phyloP scores from a whole-genome alignment of 352 stramenopile species.

The Phytophthora fragariaefolia region DNA sequence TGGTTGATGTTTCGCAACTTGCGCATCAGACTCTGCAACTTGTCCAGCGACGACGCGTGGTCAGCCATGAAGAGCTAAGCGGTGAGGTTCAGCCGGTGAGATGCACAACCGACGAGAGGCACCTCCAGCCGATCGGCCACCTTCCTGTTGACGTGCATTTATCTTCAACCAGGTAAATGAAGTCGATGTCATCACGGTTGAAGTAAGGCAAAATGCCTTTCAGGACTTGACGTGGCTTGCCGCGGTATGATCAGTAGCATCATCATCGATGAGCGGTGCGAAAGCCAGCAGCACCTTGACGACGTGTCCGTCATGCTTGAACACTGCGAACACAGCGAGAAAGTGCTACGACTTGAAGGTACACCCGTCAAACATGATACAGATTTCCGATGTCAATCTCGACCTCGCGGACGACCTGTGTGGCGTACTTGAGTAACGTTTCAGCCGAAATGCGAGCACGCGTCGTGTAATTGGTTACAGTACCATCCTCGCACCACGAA shows the following conservation, averaged over 20 bases:
- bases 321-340: conserved; percentile 5
- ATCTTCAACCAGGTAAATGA: conserved; percentile 7
- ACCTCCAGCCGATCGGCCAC: neutral
- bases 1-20: neutral
- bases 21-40: neutral
- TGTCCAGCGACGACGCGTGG: neutral
- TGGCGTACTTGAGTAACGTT: conserved; percentile 1
- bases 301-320: conserved; percentile 5
- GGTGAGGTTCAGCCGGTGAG: conserved; percentile 8
- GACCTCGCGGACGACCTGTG: neutral
- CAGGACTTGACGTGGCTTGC: neutral
- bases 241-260: conserved; percentile 1
- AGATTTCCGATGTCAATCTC: conserved; percentile 4
- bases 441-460: neutral
- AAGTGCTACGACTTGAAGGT: neutral
- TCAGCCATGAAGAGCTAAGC: neutral
- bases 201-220: too few relatives aligned
- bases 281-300: conserved; percentile 11
- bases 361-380: conserved; percentile 4
- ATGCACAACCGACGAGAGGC: conserved; percentile 3
- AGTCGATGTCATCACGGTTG: neutral
- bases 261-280: neutral
- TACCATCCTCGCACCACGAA: conserved; percentile 1
- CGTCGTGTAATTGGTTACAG: conserved; percentile 5
- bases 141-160: conserved; percentile 12